Conservation (phyloP, 371 early-diverging fungal genomes). For the Mortierella sp. region DNA sequence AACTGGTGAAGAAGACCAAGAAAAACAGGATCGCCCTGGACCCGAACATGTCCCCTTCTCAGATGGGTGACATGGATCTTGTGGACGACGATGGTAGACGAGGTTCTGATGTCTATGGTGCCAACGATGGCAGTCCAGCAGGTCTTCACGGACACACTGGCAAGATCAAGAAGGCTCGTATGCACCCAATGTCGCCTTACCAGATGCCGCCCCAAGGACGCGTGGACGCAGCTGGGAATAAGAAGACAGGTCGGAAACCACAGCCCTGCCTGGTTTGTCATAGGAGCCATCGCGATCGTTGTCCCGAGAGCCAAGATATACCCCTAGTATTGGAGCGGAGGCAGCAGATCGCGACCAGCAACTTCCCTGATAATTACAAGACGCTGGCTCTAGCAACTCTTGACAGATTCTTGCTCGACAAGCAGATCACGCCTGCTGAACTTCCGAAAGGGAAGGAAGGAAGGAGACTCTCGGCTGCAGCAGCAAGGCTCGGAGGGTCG, state of each 20-base stretch:
- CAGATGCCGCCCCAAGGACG: constrained; percentile 15
- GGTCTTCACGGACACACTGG: constrained; percentile 17
- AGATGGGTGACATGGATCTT: constrained; percentile 14
- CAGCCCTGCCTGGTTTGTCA: constrained; percentile 45
- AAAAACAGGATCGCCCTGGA: constrained; percentile 27
- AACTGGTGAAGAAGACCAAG: constrained; percentile 22
- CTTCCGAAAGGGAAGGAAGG: constrained; percentile 31
- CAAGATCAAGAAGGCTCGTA: constrained; percentile 42
- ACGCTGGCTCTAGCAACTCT: constrained; percentile 24
- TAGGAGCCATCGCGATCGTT: constrained; percentile 47
- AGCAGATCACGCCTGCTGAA: constrained; percentile 42
- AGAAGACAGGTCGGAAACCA: constrained; percentile 28
- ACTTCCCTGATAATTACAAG: constrained; percentile 47
- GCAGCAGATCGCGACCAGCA: constrained; percentile 53
- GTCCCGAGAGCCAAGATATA: constrained; percentile 52
- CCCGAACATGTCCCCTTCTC: constrained; percentile 24
- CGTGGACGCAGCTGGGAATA: constrained; percentile 24
- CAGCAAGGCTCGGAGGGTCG: constrained; percentile 40
- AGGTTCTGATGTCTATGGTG: constrained; percentile 1
- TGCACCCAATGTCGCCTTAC: constrained; percentile 32
- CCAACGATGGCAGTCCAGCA: constrained; percentile 10
- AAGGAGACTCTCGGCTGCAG: constrained; percentile 36
- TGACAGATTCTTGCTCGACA: constrained; percentile 42
- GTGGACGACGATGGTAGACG: constrained; percentile 31
- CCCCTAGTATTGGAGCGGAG: constrained; percentile 50